phyloP scores from a whole-genome alignment of 371 early-diverging fungal species.

The Entomophthora muscae region DNA sequence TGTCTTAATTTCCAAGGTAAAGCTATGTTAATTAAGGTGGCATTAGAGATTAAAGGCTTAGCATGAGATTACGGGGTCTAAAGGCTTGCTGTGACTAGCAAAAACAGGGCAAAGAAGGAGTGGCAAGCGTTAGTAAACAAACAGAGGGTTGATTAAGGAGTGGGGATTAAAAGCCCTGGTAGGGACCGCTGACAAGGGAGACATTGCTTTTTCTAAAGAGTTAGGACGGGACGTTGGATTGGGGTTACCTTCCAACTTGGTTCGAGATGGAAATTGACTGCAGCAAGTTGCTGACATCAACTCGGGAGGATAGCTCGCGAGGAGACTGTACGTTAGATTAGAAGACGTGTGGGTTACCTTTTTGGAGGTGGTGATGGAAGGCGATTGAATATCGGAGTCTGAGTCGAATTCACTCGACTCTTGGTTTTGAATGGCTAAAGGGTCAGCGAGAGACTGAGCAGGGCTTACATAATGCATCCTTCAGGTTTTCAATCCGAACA shows the following conservation, averaged over 20 bases:
- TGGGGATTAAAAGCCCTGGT: slow-evolving; percentile 1
- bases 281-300: slow-evolving; percentile 4
- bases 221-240: background rate
- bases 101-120: too few relatives aligned
- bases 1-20: too few relatives aligned
- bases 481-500: slow-evolving; percentile 5
- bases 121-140: too few relatives aligned
- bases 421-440: background rate
- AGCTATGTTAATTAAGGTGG: too few relatives aligned
- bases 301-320: slow-evolving; percentile 4
- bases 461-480: slow-evolving; percentile 7
- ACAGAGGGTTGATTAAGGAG: too few relatives aligned
- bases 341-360: background rate
- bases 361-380: slow-evolving; percentile 6
- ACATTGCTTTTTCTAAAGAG: background rate
- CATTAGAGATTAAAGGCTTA: too few relatives aligned
- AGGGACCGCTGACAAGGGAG: slow-evolving; percentile 6
- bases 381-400: slow-evolving; percentile 6
- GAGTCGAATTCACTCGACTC: slow-evolving; percentile 7
- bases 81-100: too few relatives aligned
- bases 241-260: background rate
- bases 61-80: too few relatives aligned
- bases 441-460: background rate
- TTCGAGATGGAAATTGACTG: slow-evolving; percentile 5
- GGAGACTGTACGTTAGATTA: slow-evolving; percentile 3